Percentiles rank a stretch among this genome's conserved stretches.
Evolutionary conservation across 2,329 filamentous ascomycete species (phyloP).

Genomic region (Fusarium sp.): DNA sequence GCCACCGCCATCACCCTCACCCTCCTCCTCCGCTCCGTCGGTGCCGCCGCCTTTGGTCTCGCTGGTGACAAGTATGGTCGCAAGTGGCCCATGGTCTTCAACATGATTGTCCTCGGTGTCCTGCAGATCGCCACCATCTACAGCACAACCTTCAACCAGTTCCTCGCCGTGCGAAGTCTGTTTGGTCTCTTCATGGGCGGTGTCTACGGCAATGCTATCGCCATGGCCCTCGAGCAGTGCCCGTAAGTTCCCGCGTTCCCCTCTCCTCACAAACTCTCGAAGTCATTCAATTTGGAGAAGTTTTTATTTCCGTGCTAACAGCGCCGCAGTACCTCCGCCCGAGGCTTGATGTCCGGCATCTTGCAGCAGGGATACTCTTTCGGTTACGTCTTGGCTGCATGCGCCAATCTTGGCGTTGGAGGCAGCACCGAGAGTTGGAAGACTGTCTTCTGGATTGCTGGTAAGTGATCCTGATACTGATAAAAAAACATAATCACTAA

Average conservation of each 20-base stretch:
- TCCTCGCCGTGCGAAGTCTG: constrained; percentile 78
- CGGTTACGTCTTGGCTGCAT: constrained; percentile 83
- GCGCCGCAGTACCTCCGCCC: constrained; percentile 65
- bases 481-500: not conserved
- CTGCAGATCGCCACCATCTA: constrained; percentile 84
- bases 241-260: constrained; percentile 59
- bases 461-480: constrained; percentile 36
- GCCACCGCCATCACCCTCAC: constrained; percentile 82
- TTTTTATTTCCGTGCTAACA: constrained; percentile 35
- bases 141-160: constrained; percentile 76
- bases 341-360: constrained; percentile 85
- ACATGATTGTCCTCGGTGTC: constrained; percentile 78
- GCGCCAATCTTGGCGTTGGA: constrained; percentile 79
- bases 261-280: not conserved
- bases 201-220: constrained; percentile 82
- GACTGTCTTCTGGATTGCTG: constrained; percentile 78
- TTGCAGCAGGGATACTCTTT: constrained; percentile 85
- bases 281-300: constrained; percentile 32
- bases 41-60: constrained; percentile 81
- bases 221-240: constrained; percentile 81
- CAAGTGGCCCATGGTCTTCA: constrained; percentile 86
- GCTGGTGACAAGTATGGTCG: constrained; percentile 83
- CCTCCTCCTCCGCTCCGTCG: constrained; percentile 78
- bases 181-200: constrained; percentile 87
- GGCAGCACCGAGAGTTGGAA: constrained; percentile 75